These are phyloP conservation scores for Glycyrrhiza uralensis DNA, from an alignment of 306 rosid genomes.

Conservation along the genomic window DNA sequence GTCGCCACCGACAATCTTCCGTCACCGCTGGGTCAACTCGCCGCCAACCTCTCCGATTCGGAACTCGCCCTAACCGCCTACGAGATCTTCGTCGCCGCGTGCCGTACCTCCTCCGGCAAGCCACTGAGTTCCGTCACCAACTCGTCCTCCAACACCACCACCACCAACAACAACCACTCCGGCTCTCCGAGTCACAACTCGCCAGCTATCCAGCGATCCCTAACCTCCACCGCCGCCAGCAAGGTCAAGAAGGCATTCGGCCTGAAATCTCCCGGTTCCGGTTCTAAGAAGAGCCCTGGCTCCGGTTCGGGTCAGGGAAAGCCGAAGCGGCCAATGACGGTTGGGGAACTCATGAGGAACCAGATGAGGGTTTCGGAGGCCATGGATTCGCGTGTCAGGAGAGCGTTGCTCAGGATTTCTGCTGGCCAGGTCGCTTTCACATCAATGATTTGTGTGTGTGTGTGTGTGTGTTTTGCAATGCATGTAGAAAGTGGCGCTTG, in stretches of 20 bases:
- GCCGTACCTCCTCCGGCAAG: conserved; percentile 87
- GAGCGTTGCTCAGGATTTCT: conserved; percentile 86
- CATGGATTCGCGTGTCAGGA: conserved; percentile 81
- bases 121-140: conserved; percentile 47
- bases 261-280: conserved; percentile 81
- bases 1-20: conserved; percentile 58
- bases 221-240: conserved; percentile 94
- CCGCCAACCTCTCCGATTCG: conserved; percentile 62
- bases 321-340: conserved; percentile 69
- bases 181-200: conserved; percentile 54
- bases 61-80: conserved; percentile 80
- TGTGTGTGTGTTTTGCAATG: not conserved
- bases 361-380: conserved; percentile 97
- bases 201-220: conserved; percentile 72
- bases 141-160: conserved; percentile 7
- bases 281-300: conserved; percentile 85
- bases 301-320: conserved; percentile 55
- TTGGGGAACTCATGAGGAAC: conserved; percentile 91
- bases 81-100: conserved; percentile 97
- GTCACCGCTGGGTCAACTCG: conserved; percentile 78
- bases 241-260: conserved; percentile 97
- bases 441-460: not conserved
- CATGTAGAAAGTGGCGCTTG: conserved; percentile 18
- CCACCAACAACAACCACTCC: conserved; percentile 28
- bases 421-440: conserved; percentile 74